Evolutionary conservation across 352 stramenopile species (phyloP).

Genomic region (Phytophthora boehmeriae): DNA sequence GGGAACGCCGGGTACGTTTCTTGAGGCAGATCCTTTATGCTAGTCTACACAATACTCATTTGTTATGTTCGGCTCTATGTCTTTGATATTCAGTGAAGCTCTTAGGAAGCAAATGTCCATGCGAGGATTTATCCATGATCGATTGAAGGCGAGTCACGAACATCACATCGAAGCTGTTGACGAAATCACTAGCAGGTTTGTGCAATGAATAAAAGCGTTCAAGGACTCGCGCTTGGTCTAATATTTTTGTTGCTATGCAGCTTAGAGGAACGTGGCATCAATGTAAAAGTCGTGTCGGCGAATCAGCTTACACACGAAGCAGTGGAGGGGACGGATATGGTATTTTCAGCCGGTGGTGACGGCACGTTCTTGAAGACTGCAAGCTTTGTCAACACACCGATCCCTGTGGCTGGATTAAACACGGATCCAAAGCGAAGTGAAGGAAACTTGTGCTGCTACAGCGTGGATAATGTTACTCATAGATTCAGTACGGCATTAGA

Average conservation of each 20-base stretch:
- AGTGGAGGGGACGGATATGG: constrained; percentile 82
- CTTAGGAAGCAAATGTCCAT: constrained; percentile 92
- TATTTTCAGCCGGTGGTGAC: constrained; percentile 86
- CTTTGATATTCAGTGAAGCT: constrained; percentile 59
- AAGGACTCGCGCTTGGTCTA: constrained; percentile 9
- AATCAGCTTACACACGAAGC: constrained; percentile 83
- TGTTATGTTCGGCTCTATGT: not conserved
- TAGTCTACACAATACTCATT: constrained; percentile 7
- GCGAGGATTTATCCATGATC: constrained; percentile 88
- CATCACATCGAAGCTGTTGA: constrained; percentile 86
- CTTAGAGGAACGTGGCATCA: constrained; percentile 72
- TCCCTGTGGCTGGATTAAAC: constrained; percentile 86
- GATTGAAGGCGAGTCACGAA: constrained; percentile 85
- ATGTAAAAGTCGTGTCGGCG: constrained; percentile 75
- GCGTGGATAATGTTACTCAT: constrained; percentile 77
- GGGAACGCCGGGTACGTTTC: constrained; percentile 73
- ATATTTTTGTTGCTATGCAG: constrained; percentile 28
- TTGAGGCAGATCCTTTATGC: not conserved
- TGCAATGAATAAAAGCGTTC: constrained; percentile 2
- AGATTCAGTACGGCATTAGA: constrained; percentile 77
- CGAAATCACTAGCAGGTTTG: constrained; percentile 77
- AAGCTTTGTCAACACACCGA: constrained; percentile 87
- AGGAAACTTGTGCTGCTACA: constrained; percentile 89
- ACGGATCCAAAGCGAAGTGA: constrained; percentile 86
- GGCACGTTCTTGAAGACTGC: constrained; percentile 89